phyloP scores from a whole-genome alignment of 2,329 filamentous ascomycete species.

The Lojkania enalia region DNA sequence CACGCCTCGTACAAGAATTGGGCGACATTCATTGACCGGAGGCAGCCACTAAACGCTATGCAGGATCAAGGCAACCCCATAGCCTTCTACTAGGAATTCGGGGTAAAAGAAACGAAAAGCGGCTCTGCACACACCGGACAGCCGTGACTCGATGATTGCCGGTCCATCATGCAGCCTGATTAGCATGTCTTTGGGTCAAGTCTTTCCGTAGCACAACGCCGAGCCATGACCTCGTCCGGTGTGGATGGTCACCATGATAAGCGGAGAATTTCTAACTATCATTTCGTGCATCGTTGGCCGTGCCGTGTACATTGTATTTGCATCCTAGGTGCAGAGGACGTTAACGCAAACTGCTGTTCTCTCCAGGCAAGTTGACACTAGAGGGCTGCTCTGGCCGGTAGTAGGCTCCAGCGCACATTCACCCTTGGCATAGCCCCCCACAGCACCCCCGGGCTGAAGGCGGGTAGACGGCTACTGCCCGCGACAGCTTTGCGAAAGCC shows the following conservation, averaged over 20 bases:
- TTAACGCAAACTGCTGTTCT: too few relatives aligned
- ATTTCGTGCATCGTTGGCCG: too few relatives aligned
- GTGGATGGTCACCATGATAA: background rate
- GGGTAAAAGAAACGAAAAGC: slow-evolving; percentile 2
- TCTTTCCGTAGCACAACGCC: background rate
- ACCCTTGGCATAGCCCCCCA: too few relatives aligned
- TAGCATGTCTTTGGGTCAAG: background rate
- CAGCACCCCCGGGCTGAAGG: too few relatives aligned
- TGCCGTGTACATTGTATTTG: too few relatives aligned
- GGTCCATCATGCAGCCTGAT: slow-evolving; percentile 4
- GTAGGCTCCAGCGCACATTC: too few relatives aligned
- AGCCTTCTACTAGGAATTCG: slow-evolving; percentile 4
- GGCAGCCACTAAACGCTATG: slow-evolving; percentile 7
- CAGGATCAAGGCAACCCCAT: slow-evolving; percentile 15
- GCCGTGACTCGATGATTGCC: slow-evolving; percentile 2
- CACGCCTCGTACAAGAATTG: slow-evolving; percentile 15
- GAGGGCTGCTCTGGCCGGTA: too few relatives aligned
- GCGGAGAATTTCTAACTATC: slow-evolving; percentile 4
- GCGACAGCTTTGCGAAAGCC: too few relatives aligned
- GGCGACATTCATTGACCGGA: slow-evolving; percentile 15
- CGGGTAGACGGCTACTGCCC: too few relatives aligned
- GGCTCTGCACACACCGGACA: slow-evolving; percentile 6
- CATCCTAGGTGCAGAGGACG: too few relatives aligned
- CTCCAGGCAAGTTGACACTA: too few relatives aligned
- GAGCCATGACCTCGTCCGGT: slow-evolving; percentile 3